These are phyloP conservation scores for Aspergillus sp. DNA, from an alignment of 2,329 filamentous ascomycete genomes.

Conservation along the genomic window DNA sequence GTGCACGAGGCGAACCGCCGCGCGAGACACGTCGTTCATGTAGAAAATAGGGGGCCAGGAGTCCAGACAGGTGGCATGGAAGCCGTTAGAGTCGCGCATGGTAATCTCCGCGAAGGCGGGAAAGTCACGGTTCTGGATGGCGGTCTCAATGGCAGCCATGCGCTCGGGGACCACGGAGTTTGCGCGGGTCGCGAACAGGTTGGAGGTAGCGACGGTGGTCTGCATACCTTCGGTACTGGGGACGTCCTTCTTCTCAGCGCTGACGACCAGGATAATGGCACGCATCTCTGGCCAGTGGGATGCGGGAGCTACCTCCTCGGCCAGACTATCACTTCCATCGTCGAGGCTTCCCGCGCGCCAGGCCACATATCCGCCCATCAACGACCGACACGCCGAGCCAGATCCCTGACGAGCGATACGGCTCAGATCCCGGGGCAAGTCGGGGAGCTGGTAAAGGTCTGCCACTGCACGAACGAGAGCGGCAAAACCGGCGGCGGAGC, in stretches of 20 bases:
- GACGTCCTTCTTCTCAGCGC: conserved; percentile 93
- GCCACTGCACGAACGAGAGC: conserved; percentile 77
- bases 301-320: conserved; percentile 83
- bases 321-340: conserved; percentile 84
- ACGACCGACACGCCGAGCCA: conserved; percentile 86
- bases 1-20: conserved; percentile 85
- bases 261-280: conserved; percentile 85
- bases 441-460: conserved; percentile 81
- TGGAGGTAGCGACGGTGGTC: conserved; percentile 86
- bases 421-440: conserved; percentile 78
- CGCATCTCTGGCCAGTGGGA: conserved; percentile 95
- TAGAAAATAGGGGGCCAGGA: conserved; percentile 98
- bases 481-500: conserved; percentile 64
- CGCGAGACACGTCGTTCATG: conserved; percentile 88
- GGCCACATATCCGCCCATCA: conserved; percentile 94
- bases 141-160: conserved; percentile 82
- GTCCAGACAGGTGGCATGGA: conserved; percentile 92
- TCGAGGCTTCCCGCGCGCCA: conserved; percentile 77
- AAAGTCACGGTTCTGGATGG: conserved; percentile 77
- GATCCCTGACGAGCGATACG: conserved; percentile 90
- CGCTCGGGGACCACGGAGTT: conserved; percentile 73
- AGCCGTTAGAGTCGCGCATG: conserved; percentile 95
- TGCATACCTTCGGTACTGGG: conserved; percentile 95
- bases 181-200: conserved; percentile 78
- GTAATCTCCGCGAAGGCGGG: conserved; percentile 82